Evolutionary conservation across 2,329 filamentous ascomycete species (phyloP), one percentile per base, ranked within the genome.

Genomic region (Chalara sp.): DNA sequence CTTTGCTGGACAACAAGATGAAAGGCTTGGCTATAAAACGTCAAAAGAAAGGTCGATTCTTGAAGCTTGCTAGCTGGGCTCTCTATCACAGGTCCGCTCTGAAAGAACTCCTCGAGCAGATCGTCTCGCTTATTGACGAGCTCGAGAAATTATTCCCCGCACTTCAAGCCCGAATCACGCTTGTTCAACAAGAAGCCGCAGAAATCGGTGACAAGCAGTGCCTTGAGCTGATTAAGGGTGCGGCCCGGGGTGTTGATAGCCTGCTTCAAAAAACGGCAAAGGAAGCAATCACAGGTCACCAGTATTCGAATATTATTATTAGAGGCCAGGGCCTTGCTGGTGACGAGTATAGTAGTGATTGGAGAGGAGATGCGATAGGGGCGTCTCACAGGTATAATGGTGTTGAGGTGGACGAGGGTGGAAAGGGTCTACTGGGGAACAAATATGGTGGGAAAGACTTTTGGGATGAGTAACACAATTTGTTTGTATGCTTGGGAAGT

Each of bases 121-220:
- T 50, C 28, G 42, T 48, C 46, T 52, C 47, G 41, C 49, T 54
- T 29, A 39, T 56, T 33, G 48, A 56, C 47, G 33, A 54, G 8
- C 45, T 57, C 33, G 49, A 57, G 32, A 53, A 43, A 46, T 13
- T 53, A 44, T 58, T 58, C 44, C 56, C 56, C 2, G 50, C 50
- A 32, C 45, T 50, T 51, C 37, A 50, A 31, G 47, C 50, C 31
- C 52, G 52, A 42, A 48, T 11, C n/a, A 46, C n/a, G 41, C 49
- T 56, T 42, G 48, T 51, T 43, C 32, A 47, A 47, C 40, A 53
- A 49, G 55, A 55, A 53, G 42, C 33, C 44, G 44, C 50, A 48
- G 48, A 51, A 35, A 46, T 52, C 45, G 43, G 42, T 44, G 50
- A 44, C 21, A 44, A 48, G 33, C 39, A 52, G 46, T 48, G 50